Percentiles rank a stretch among this genome's conserved stretches.
These are phyloP conservation scores for Cavenderia fasciculata DNA, from an alignment of 78 protist species.

Conservation along the genomic window DNA sequence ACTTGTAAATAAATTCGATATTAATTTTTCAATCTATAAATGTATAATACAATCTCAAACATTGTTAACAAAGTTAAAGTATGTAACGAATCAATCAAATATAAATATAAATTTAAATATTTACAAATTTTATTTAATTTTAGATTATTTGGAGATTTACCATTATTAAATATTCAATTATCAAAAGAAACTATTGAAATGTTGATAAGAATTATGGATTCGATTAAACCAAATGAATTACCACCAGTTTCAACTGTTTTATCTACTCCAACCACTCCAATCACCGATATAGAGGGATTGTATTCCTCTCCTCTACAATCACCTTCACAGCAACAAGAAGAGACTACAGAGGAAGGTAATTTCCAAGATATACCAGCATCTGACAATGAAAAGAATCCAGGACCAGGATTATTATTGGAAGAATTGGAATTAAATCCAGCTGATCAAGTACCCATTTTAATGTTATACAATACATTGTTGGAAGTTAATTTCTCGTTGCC, in stretches of 20 bases:
- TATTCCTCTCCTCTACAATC: no score
- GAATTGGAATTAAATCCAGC: slow-evolving; percentile 20
- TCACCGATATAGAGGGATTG: not conserved
- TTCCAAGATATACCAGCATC: not conserved
- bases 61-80: slow-evolving; percentile 43
- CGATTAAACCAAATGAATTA: slow-evolving; percentile 14
- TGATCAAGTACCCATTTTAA: slow-evolving; percentile 66
- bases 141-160: slow-evolving; percentile 58
- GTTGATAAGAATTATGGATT: slow-evolving; percentile 23
- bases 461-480: slow-evolving; percentile 54
- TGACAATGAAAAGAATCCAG: not conserved
- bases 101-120: not conserved
- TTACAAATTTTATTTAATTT: not conserved
- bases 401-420: not conserved
- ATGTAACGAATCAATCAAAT: not conserved
- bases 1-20: slow-evolving; percentile 59
- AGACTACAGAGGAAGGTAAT: not conserved
- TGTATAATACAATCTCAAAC: slow-evolving; percentile 77
- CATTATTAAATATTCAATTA: slow-evolving; percentile 38
- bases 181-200: slow-evolving; percentile 45
- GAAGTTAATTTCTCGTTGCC: slow-evolving; percentile 49
- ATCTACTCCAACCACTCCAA: not conserved
- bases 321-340: not conserved
- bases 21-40: slow-evolving; percentile 56
- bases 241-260: slow-evolving; percentile 14